Base-by-base conservation (phyloP, 345 rosid species). In the Barbarea vulgaris region DNA sequence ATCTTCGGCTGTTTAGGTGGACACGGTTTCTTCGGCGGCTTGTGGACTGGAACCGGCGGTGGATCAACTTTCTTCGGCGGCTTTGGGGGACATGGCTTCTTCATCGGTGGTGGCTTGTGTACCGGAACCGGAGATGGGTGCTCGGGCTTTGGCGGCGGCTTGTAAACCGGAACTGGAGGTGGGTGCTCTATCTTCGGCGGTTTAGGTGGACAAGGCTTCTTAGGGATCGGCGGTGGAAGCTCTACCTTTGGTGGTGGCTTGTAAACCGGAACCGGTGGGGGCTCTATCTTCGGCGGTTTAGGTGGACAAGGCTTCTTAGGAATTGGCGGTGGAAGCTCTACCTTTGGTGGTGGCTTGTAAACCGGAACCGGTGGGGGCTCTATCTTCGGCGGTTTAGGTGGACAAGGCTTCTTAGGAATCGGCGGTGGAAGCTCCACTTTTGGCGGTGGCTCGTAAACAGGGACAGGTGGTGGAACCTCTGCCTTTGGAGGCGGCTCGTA, bases 291-390 rank as follows among this genome's bases (percentile, higher is more conserved):
- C 2, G 70, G 71, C 7, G 78, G 59, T 0, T 59, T 58, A 2
- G 81, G 83, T 1, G 81, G 81, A 18, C 69, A 39, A 0, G 50
- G 27, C n/a, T 76, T 57, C 17, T 72, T 47, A 15, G 87, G 84
- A 1, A 73, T 75, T 0, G 77, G 79, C 0, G 83, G 84, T 1
- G 85, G 87, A 4, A 18, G 67, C 9, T 77, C 70, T 0, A 73
- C 69, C 75, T 76, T 76, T 13, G 58, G 83, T 14, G 67, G 77
- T 1, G 81, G 80, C 11, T 64, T 27, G 30, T 69, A 37, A 22
- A 69, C 69, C 1, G 87, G 87, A 0, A 70, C 75, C 0, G 74
- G 82, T n/a, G n/a, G n/a, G n/a, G n/a, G n/a, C 55, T 21, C 55
- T 0, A 2, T 13, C 52, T 62, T 62, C 4, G 67, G 67, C 0